Conservation (phyloP, 371 early-diverging fungal species). For the Batkoa obscura region DNA sequence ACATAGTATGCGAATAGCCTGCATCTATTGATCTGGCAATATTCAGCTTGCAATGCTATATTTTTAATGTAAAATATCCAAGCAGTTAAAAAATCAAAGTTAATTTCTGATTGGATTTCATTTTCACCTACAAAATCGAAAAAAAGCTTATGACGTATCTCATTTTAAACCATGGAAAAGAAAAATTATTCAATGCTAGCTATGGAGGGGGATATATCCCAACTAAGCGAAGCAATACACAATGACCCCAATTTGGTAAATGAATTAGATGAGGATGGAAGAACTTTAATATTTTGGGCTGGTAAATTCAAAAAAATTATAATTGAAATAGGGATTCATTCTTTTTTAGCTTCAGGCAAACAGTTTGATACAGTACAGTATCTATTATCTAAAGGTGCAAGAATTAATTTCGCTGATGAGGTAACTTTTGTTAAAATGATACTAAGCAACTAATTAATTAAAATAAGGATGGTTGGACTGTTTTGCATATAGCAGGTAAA, state of each 20-base stretch:
- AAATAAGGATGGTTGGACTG: constrained; percentile 1
- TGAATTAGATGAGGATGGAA: not conserved
- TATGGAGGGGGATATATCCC: not conserved
- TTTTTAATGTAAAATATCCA: too few relatives aligned
- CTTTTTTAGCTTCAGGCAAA: not conserved
- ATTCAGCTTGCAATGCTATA: too few relatives aligned
- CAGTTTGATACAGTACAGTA: not conserved
- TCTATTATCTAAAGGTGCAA: not conserved
- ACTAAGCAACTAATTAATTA: not conserved
- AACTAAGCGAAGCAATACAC: not conserved
- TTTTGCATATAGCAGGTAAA: constrained; percentile 1
- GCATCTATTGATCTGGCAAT: too few relatives aligned
- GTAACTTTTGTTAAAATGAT: not conserved
- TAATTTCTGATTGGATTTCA: too few relatives aligned
- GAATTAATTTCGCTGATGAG: not conserved
- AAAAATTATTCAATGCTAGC: not conserved
- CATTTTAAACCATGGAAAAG: too few relatives aligned
- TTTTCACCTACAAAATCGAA: too few relatives aligned
- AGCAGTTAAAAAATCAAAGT: too few relatives aligned
- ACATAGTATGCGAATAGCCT: too few relatives aligned
- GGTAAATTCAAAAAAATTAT: not conserved
- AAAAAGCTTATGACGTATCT: too few relatives aligned
- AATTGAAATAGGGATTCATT: too few relatives aligned
- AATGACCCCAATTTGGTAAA: not conserved
- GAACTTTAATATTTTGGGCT: not conserved